A percentile compares a stretch with the other conserved stretches of the same genome.
Evolutionary conservation across 305 asterid genomes (phyloP).

Genomic region (Galium porrigens): DNA sequence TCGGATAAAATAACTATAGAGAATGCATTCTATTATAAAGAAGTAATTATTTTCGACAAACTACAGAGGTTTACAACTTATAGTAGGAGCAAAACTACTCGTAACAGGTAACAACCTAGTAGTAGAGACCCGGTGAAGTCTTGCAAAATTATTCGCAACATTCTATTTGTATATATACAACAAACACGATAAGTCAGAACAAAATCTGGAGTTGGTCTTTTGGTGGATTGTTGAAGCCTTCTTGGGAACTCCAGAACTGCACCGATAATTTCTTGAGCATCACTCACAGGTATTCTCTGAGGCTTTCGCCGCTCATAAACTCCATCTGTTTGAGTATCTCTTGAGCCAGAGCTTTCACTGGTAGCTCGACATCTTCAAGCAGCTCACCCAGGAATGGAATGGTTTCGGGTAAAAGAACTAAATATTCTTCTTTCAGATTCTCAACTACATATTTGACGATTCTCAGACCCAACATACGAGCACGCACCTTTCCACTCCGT

Average conservation of each 20-base stretch:
- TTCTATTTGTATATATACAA: neutral
- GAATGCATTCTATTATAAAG: too few species aligned
- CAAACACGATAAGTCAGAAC: neutral
- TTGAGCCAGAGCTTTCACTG: constrained; percentile 75
- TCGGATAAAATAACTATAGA: too few species aligned
- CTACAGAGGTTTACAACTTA: neutral
- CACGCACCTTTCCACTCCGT: constrained; percentile 60
- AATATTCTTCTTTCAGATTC: constrained; percentile 68
- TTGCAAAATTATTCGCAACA: neutral
- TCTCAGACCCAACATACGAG: constrained; percentile 67
- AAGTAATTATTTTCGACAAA: neutral
- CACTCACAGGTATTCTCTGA: constrained; percentile 50
- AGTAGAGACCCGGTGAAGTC: neutral
- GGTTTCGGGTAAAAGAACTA: constrained; percentile 59
- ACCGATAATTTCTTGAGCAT: neutral
- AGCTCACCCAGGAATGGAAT: constrained; percentile 80
- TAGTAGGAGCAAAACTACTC: neutral
- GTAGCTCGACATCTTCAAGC: constrained; percentile 64
- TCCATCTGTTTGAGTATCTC: constrained; percentile 72
- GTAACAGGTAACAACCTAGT: neutral
- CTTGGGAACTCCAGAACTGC: neutral
- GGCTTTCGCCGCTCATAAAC: constrained; percentile 63
- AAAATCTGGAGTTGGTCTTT: neutral
- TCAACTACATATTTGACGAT: constrained; percentile 51
- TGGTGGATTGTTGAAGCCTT: neutral